Evolutionary conservation across 1,284 basidiomycete genomes (phyloP), one percentile per base, ranked within the genome.

Genomic region (Sanghuangporus weigelae): DNA sequence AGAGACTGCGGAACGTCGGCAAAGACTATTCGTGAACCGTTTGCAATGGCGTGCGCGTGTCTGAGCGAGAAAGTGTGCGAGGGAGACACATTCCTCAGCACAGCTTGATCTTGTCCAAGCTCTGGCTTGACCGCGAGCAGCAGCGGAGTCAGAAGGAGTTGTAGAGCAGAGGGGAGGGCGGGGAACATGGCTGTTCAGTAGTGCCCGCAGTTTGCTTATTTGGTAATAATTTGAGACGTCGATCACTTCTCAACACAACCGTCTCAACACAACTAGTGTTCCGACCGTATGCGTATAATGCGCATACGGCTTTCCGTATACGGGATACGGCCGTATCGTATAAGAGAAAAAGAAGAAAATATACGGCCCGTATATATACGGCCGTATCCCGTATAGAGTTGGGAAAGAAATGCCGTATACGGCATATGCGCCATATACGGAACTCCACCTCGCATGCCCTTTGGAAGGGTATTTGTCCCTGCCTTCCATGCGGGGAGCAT

Each of bases 1-100:
- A 59, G 48, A 35, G 63, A 61, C 26, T 46, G 36, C 26, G 62
- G 51, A 2, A 63, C 59, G 39, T 67, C 65, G 35, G 58, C 39
- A 48, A 67, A 64, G 8, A 67, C 35, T 19, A 66, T 38, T 21
- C 59, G 67, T 35, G 64, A 63, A 38, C 56, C 59, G 49, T 65
- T 63, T 14, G 62, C 49, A 19, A 62, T 58, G 8, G 62, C 67
- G 44, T 67, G 67, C 55, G 59, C 62, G 36, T 67, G 67, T 53
- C 65, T 59, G 1, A 67, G 60, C 11, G 53, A 56, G 40, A 67
- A 67, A 1, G 35, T 56, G 14, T 62, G 38, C 23, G 59, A 44
- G n/a, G 38, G 42, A 3, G 6, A 35, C 21, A 11, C 39, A 14
- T 39, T 57, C 11, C n/a, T 42, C 10, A 50, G 36, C 12, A 35